Conservation (phyloP, 108 stramenopile genomes). For the Nannochloropsis salina region DNA sequence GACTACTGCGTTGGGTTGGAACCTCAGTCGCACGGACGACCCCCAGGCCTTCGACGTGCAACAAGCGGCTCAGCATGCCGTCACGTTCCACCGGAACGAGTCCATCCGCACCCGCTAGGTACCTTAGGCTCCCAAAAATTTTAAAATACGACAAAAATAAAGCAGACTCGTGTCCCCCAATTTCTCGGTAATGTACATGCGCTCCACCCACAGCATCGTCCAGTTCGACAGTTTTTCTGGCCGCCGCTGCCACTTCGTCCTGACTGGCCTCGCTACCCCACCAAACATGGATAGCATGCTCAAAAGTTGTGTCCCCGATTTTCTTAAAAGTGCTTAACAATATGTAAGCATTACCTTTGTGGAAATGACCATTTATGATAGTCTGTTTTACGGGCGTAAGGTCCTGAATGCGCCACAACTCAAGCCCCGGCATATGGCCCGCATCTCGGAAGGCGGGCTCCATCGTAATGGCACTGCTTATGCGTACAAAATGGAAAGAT, state of each 20-base stretch:
- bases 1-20: conserved; percentile 47
- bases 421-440: conserved; percentile 49
- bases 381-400: conserved; percentile 59
- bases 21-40: conserved; percentile 63
- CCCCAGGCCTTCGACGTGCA: conserved; percentile 60
- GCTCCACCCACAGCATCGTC: conserved; percentile 73
- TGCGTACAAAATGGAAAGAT: no score
- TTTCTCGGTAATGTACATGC: conserved; percentile 79
- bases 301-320: conserved; percentile 34
- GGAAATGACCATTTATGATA: conserved; percentile 64
- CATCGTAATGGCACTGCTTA: no score
- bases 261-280: conserved; percentile 73
- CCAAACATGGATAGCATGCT: conserved; percentile 71
- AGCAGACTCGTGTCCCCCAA: conserved; percentile 68
- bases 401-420: conserved; percentile 80
- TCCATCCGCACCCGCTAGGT: conserved; percentile 79
- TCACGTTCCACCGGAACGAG: conserved; percentile 70
- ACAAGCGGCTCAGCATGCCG: conserved; percentile 53
- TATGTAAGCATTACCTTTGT: conserved; percentile 81
- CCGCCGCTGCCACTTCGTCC: conserved; percentile 83
- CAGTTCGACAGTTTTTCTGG: conserved; percentile 83
- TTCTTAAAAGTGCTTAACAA: conserved; percentile 60
- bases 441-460: conserved; percentile 31
- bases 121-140: conserved; percentile 27
- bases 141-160: conserved; percentile 59